Evolutionary conservation across 2,329 filamentous ascomycete species (phyloP).

Genomic region (Aspergillus alliaceus): DNA sequence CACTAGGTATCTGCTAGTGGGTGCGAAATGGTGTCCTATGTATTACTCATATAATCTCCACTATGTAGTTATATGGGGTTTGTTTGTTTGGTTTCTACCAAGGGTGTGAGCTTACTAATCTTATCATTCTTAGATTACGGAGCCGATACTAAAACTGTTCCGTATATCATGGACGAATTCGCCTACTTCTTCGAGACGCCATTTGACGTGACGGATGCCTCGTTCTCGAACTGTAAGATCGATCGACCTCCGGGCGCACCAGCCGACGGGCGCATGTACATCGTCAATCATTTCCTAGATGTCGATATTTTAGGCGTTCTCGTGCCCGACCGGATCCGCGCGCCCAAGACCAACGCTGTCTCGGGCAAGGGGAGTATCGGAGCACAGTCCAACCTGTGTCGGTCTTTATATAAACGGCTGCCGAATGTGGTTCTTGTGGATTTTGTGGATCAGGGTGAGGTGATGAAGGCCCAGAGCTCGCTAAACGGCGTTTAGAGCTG

Average conservation of each 20-base stretch:
- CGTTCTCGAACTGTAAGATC: slow-evolving; percentile 45
- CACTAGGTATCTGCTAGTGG: background rate
- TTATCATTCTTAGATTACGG: slow-evolving; percentile 36
- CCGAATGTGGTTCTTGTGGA: slow-evolving; percentile 49
- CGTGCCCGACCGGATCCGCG: slow-evolving; percentile 43
- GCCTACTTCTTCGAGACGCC: slow-evolving; percentile 50
- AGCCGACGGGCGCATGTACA: slow-evolving; percentile 44
- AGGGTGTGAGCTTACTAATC: background rate
- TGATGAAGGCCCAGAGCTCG: slow-evolving; percentile 40
- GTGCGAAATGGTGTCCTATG: background rate
- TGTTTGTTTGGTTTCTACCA: no score
- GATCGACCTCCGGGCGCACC: slow-evolving; percentile 43
- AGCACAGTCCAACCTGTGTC: slow-evolving; percentile 41
- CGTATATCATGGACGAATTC: slow-evolving; percentile 47
- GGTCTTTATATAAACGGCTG: slow-evolving; percentile 35
- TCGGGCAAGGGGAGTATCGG: slow-evolving; percentile 46
- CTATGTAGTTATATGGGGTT: background rate
- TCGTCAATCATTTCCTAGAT: slow-evolving; percentile 52
- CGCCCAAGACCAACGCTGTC: slow-evolving; percentile 44
- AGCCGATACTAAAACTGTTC: slow-evolving; percentile 36
- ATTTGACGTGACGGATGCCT: slow-evolving; percentile 42
- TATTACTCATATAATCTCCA: background rate
- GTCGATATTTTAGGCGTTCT: slow-evolving; percentile 41
- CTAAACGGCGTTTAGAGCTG: slow-evolving; percentile 37
- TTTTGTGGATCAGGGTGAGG: slow-evolving; percentile 47